Base-by-base conservation (phyloP, 495 filamentous ascomycete species). In the Talaromyces wortmannii region DNA sequence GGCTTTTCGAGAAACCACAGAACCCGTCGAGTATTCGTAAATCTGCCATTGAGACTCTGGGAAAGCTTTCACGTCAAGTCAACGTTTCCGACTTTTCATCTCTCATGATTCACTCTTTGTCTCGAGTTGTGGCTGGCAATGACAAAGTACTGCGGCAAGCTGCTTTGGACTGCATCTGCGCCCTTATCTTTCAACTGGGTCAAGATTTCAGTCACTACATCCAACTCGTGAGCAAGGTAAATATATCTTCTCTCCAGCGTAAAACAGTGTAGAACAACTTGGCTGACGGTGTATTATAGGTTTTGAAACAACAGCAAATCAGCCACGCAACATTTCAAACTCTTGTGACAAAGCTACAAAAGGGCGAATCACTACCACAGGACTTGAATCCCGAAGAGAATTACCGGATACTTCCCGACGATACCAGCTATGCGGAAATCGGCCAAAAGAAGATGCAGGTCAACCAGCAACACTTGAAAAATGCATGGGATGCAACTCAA, bases 61-160 rank as follows among this genome's bases (percentile, higher is more conserved):
- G 90, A 13, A 91, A 90, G 65, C 80, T 97, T n/a, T 96, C 91
- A 11, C 84, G 90, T 50, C 90, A 96, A 74, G 95, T 99, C 60
- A 97, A 99, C 66, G 86, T 99, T 32, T 96, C 94, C 46, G 94
- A 97, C 65, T 96, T 92, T 67, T 91, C 94, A 7, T 91, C 94
- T 16, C 86, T 90, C 60, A 97, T 97, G 63, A 88, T 97, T 36
- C 94, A 96, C 66, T 91, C 90, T 8, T 68, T 99, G 31, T 86
- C 87, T 12, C 76, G 92, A 46, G 84, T 97, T 18, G 80, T 97
- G 31, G 77, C 82, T 29, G 82, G 81, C 48, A 76, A 71, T 48
- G 91, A 96, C 61, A 78, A 78, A n/a, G 75, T 78, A 11, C 63
- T 97, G 52, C 84, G 89, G 57, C 81, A 89, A 60, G 84, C 91